Evolutionary conservation across 495 filamentous ascomycete genomes (phyloP).

Genomic region (Xylaria cubensis): DNA sequence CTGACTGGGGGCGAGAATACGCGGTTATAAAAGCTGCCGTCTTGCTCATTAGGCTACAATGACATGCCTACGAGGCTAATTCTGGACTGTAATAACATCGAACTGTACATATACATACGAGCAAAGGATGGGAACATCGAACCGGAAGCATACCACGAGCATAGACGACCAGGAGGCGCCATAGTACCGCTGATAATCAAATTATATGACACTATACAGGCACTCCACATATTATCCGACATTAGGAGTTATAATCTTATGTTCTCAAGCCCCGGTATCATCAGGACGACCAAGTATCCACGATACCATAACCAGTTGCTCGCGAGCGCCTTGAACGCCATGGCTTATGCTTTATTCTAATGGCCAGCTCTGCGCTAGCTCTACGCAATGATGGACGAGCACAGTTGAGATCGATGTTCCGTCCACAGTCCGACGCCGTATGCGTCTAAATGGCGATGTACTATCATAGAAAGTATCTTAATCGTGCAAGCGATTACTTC

Average conservation of each 20-base stretch:
- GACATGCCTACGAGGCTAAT: background rate
- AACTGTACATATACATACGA: constrained; percentile 16
- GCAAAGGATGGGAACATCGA: constrained; percentile 1
- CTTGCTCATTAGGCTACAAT: background rate
- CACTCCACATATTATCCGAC: background rate
- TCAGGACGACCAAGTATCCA: background rate
- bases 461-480: background rate
- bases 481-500: constrained; percentile 23
- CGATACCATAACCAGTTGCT: background rate
- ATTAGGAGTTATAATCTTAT: background rate
- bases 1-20: background rate
- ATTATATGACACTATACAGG: background rate
- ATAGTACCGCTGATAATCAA: background rate
- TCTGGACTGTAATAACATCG: constrained; percentile 20
- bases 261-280: background rate
- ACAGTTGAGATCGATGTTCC: background rate
- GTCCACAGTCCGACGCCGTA: background rate
- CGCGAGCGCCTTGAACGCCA: constrained; percentile 21
- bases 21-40: background rate
- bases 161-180: constrained; percentile 2
- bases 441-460: constrained; percentile 1
- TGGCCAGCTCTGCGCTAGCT: constrained; percentile 15
- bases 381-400: background rate
- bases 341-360: constrained; percentile 22
- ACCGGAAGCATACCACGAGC: constrained; percentile 7